phyloP scores from a whole-genome alignment of 2,329 filamentous ascomycete genomes.

The Pyrenophora seminiperda region DNA sequence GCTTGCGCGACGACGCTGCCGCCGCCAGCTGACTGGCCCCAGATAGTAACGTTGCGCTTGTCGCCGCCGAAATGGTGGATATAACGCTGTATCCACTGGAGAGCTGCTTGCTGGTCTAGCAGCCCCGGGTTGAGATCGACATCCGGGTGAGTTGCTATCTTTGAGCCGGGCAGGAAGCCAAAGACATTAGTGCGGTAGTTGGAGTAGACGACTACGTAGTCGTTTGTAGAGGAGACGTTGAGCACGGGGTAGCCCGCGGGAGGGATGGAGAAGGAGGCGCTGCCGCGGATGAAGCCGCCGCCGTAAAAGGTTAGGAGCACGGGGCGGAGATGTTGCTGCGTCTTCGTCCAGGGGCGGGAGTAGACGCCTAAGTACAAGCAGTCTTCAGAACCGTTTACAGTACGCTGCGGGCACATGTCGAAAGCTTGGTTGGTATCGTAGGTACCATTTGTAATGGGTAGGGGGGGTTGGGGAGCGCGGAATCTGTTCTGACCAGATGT shows the following conservation, averaged over 20 bases:
- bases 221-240: conserved; percentile 58
- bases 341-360: conserved; percentile 59
- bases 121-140: conserved; percentile 59
- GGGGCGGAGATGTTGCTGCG: conserved; percentile 52
- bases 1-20: conserved; percentile 60
- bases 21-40: conserved; percentile 62
- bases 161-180: conserved; percentile 59
- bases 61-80: conserved; percentile 62
- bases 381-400: conserved; percentile 62
- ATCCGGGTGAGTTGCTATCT: conserved; percentile 53
- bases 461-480: conserved; percentile 63
- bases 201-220: conserved; percentile 58
- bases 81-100: conserved; percentile 61
- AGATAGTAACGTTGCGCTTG: conserved; percentile 57
- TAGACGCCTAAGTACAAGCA: conserved; percentile 67
- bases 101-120: conserved; percentile 58
- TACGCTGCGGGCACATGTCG: conserved; percentile 64
- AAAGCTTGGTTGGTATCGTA: conserved; percentile 63
- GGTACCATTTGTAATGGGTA: conserved; percentile 53
- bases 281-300: conserved; percentile 65
- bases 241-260: conserved; percentile 64
- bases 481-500: conserved; percentile 64
- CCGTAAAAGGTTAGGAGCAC: conserved; percentile 67
- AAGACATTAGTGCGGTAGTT: conserved; percentile 65
- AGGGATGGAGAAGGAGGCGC: conserved; percentile 60